A percentile compares a stretch with the other conserved stretches of the same genome.
phyloP scores from a whole-genome alignment of 169 alveolate genomes.

The Plasmodium ovale region DNA sequence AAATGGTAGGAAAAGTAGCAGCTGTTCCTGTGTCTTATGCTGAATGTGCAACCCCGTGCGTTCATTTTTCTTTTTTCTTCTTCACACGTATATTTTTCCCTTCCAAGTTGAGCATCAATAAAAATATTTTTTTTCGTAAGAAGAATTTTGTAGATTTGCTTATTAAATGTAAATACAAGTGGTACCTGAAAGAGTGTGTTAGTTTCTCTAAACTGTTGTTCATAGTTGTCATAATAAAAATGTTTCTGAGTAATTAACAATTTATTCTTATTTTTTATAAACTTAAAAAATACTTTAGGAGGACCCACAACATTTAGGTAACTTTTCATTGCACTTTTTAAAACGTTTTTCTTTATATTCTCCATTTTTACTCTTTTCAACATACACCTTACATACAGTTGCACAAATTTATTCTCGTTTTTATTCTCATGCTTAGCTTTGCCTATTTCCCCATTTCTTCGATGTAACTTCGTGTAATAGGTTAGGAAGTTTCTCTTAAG shows the following conservation, averaged over 20 bases:
- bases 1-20: slow-evolving; percentile 60
- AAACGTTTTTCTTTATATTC: background rate
- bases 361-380: background rate
- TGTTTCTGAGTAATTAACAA: slow-evolving; percentile 47
- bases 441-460: no score
- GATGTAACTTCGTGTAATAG: no score
- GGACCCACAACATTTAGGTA: slow-evolving; percentile 48
- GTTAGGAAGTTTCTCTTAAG: background rate
- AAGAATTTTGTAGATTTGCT: slow-evolving; percentile 10
- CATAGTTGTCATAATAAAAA: slow-evolving; percentile 66
- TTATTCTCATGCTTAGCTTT: no score
- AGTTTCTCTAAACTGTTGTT: slow-evolving; percentile 36
- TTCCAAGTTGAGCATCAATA: slow-evolving; percentile 10
- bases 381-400: background rate
- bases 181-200: slow-evolving; percentile 40
- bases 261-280: slow-evolving; percentile 39
- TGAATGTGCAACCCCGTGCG: background rate
- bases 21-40: background rate
- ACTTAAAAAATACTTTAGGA: slow-evolving; percentile 57
- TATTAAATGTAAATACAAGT: slow-evolving; percentile 25
- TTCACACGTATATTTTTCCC: background rate
- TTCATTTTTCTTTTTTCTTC: background rate
- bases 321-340: slow-evolving; percentile 7
- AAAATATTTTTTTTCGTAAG: slow-evolving; percentile 27
- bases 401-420: background rate